Evolutionary conservation across 768 basidiomycete species (phyloP), one percentile per base, ranked within the genome.

Genomic region (Termitomyces sp.): DNA sequence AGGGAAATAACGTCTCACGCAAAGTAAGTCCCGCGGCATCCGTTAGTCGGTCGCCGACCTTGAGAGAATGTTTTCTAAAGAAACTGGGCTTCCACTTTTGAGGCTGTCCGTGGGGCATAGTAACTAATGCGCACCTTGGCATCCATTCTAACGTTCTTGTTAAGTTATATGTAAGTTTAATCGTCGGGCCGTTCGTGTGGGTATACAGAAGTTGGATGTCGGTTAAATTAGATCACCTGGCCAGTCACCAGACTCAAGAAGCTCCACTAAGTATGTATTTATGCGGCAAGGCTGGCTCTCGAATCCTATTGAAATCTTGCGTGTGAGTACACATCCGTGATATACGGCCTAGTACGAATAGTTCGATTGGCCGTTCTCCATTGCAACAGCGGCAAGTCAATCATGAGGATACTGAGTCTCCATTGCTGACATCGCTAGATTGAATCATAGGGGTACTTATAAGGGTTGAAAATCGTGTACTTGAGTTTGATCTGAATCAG

Each of bases 41-140:
- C 27, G 71, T 72, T 25, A 69, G 60, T 50, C 66, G 59, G 59
- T 72, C 58, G 21, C 70, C 71, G 40, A 71, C 70, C 48, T 65
- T 69, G 25, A 72, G 65, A 9, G 71, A 68, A 57, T 70, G 71
- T 17, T 58, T 60, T 43, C 51, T 62, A 54, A 69, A 69, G 44
- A 63, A 64, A 27, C 37, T 54, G 30, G 23, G 46, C 34, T 54
- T 54, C 11, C 42, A 32, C 37, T 52, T 54, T 3, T 32, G 50
- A 51, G 17, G 34, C 51, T 59, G 49, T 41, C 12, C 50, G 41
- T 49, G 45, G 58, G 57, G 23, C 61, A 61, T 61, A 23, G 25
- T 52, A 44, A 23, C 21, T 34, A 44, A 2, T 37, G 17, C 11
- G 12, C 32, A 52, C 12, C 46, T 37, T 32, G 25, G 3, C 17